Evolutionary conservation across 768 basidiomycete species (phyloP), one percentile per base, ranked within the genome.

Genomic region (Mycena pura): DNA sequence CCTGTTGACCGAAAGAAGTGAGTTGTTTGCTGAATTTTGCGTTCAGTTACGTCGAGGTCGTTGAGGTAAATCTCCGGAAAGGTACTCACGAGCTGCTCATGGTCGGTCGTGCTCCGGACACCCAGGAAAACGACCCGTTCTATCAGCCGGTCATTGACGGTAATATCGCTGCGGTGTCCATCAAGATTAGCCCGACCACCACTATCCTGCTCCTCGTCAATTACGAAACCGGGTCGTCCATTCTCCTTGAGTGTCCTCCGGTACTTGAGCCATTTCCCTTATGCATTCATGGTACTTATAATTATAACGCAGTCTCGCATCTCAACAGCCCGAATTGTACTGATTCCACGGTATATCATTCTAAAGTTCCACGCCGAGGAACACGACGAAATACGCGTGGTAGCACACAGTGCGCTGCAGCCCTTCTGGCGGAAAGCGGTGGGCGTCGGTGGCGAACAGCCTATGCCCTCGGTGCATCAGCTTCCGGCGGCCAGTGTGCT

Each of bases 41-140:
- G 25, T 56, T 5, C n/a, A 61, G 60, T 24, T 48, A 41, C 19
- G 11, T 61, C 19, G 46, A 61, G 39, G 43, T 61, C 13, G 31
- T 55, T 19, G 15, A 25, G 2, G 22, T 61, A 17, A 40, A 61
- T 49, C 32, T 55, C n/a, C 32, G 8, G 9, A 49, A 9, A 1
- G 60, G 53, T n/a, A 38, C 14, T 21, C 29, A 47, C 0, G 25
- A 25, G 14, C 13, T 9, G n/a, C 31, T 53, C 2, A 9, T 61
- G 0, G 7, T 21, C 1, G 32, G 36, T 19, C 27, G 34, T 9
- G 24, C 38, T 5, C 45, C 59, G 1, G 31, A 49, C 24, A 41
- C 44, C 1, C 8, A 11, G 13, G 7, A 21, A 1, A 50, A 53
- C 10, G 14, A 54, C 17, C 22, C 27, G 2, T 48, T 60, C 14